Evolutionary conservation across 2,329 filamentous ascomycete species (phyloP).

Genomic region (Westerdykella sp.): DNA sequence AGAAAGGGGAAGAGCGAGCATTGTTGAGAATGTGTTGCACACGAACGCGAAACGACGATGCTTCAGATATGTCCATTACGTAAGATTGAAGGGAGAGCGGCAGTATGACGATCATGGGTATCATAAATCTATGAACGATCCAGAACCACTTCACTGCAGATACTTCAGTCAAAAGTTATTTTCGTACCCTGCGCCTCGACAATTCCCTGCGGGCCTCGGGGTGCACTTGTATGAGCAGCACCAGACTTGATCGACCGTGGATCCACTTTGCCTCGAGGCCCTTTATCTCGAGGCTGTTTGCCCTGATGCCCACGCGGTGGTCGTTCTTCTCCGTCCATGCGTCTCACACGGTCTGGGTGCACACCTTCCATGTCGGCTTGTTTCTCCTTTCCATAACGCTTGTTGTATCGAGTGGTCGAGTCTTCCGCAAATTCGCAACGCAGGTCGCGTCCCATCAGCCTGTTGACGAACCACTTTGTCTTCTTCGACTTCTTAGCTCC

Average conservation of each 20-base stretch:
- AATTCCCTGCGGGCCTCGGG: slow-evolving; percentile 69
- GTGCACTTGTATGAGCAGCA: slow-evolving; percentile 42
- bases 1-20: too few relatives aligned
- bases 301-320: background rate
- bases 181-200: slow-evolving; percentile 75
- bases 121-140: background rate
- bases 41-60: too few relatives aligned
- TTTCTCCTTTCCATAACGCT: slow-evolving; percentile 76
- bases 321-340: slow-evolving; percentile 23
- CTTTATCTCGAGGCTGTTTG: slow-evolving; percentile 9
- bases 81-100: too few relatives aligned
- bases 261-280: slow-evolving; percentile 35
- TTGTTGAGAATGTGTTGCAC: too few relatives aligned
- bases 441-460: slow-evolving; percentile 69
- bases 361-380: slow-evolving; percentile 29
- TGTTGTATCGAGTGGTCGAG: slow-evolving; percentile 81
- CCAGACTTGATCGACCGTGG: slow-evolving; percentile 42
- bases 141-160: background rate
- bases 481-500: slow-evolving; percentile 44
- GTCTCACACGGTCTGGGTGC: slow-evolving; percentile 24
- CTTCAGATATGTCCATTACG: too few relatives aligned
- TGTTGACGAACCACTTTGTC: slow-evolving; percentile 74
- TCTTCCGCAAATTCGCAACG: slow-evolving; percentile 94
- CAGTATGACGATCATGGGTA: too few relatives aligned
- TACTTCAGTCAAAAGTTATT: slow-evolving; percentile 61